Evolutionary conservation across 2,329 filamentous ascomycete genomes (phyloP), one percentile per base, ranked within the genome.

Genomic region (Zymoseptoria crescenta): DNA sequence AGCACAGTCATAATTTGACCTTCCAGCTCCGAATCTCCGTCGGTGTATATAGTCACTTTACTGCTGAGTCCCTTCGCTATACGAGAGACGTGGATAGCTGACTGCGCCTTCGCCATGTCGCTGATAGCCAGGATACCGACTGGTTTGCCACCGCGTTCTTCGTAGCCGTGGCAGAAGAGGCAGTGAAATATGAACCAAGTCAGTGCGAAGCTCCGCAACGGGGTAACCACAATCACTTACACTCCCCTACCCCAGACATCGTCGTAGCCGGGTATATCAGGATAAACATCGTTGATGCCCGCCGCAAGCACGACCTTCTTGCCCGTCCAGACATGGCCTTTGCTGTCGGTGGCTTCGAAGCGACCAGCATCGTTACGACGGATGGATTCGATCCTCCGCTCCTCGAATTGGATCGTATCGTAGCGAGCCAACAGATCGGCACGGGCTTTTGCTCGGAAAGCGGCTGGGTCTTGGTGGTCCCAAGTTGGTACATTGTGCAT

Each of bases 121-220:
- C 74, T 77, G 9, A 73, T 72, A 1, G 76, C 78, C 2, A 84
- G 73, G 3, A 83, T 66, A 0, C 80, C 81, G 0, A 75, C 75
- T 0, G 78, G 77, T 21, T 21, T 9, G 0, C 72, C 65, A 1
- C 79, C 81, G 13, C 78, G 75, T 55, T 85, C 80, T 62, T 86
- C 83, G 67, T 77, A 85, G 4, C 83, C 83, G 62, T 85, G 77
- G 68, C 82, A 86, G 64, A 80, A 83, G 1, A 85, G 75, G 63
- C 82, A 86, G 64, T 85, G 82, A 63, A 81, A 51, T 51, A n/a
- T 51, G 49, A 2, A 13, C 13, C 24, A 27, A 27, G 19, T 51
- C 49, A 51, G 49, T n/a, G 10, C 10, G 8, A 16, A 27, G 8
- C 20, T 51, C 19, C 10, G 19, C 24, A 21, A n/a, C n/a, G 10